Conservation (phyloP, 2,329 filamentous ascomycete species). For the Clarireedia hainanense region DNA sequence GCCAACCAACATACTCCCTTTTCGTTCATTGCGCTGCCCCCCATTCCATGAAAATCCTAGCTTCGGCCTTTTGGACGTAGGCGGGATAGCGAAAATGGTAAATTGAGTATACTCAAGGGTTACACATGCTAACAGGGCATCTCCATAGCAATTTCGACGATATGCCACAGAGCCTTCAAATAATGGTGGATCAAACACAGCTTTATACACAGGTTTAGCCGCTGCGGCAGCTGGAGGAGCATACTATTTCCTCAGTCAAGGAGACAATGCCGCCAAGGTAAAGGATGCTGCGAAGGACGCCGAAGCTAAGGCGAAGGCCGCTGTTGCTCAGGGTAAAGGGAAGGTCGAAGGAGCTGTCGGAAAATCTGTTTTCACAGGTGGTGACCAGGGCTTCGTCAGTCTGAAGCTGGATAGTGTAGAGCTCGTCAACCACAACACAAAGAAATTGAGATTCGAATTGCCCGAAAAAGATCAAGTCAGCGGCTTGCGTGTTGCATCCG, state of each 20-base stretch:
- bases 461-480: constrained; percentile 78
- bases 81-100: not conserved
- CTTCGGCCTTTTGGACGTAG: not conserved
- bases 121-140: constrained; percentile 4
- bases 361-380: constrained; percentile 60
- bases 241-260: constrained; percentile 43
- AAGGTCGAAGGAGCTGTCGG: constrained; percentile 29
- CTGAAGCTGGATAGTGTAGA: constrained; percentile 74
- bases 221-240: constrained; percentile 47
- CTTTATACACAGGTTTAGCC: constrained; percentile 54
- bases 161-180: constrained; percentile 59
- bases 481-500: constrained; percentile 75
- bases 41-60: not conserved
- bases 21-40: not conserved
- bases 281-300: constrained; percentile 47
- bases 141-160: constrained; percentile 50
- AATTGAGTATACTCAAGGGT: not conserved
- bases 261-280: constrained; percentile 44
- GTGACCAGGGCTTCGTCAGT: constrained; percentile 81
- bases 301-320: constrained; percentile 45
- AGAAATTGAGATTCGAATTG: constrained; percentile 81
- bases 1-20: constrained; percentile 21
- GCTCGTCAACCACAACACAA: constrained; percentile 87
- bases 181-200: constrained; percentile 42
- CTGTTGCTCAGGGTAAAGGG: constrained; percentile 23